A percentile compares a stretch with the other conserved stretches of the same genome.
Evolutionary conservation across 2,329 filamentous ascomycete genomes (phyloP).

Genomic region (Plectosphaerella cucumerina): DNA sequence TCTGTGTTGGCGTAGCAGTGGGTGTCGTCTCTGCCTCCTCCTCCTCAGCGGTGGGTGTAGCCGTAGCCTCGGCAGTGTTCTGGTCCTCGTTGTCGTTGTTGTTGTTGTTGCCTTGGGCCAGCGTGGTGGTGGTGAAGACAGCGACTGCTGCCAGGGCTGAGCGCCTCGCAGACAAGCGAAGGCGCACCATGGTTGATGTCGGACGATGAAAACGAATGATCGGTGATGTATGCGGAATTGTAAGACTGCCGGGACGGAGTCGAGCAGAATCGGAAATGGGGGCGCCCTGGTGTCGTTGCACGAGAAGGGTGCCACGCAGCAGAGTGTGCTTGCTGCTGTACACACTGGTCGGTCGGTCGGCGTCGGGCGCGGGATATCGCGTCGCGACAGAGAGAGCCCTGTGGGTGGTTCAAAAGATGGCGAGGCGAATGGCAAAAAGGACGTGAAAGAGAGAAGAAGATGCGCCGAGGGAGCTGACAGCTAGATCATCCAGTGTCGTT

Average conservation of each 20-base stretch:
- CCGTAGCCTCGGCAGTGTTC: conserved; percentile 1
- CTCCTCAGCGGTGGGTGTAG: conserved; percentile 9
- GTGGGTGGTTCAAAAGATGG: neutral
- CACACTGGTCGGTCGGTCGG: neutral
- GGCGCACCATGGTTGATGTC: conserved; percentile 7
- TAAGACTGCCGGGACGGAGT: neutral
- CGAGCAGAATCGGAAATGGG: neutral
- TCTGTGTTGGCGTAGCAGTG: neutral
- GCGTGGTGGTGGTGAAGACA: conserved; percentile 22
- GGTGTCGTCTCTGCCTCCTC: conserved; percentile 11
- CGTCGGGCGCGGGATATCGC: neutral
- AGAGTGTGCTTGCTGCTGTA: no score
- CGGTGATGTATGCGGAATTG: neutral
- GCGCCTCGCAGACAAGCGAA: conserved; percentile 8
- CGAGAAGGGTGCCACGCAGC: neutral
- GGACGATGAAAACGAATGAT: neutral
- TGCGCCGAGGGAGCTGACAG: neutral
- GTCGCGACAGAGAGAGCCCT: neutral
- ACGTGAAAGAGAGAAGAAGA: conserved; percentile 1
- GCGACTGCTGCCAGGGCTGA: conserved; percentile 49
- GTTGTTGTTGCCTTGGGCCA: conserved; percentile 24
- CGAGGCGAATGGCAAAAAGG: neutral
- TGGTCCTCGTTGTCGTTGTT: conserved; percentile 16
- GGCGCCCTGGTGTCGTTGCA: neutral
- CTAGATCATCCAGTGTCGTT: neutral